These are phyloP conservation scores for Colletotrichum somersetense DNA, from an alignment of 2,329 filamentous ascomycete species.

Conservation along the genomic window DNA sequence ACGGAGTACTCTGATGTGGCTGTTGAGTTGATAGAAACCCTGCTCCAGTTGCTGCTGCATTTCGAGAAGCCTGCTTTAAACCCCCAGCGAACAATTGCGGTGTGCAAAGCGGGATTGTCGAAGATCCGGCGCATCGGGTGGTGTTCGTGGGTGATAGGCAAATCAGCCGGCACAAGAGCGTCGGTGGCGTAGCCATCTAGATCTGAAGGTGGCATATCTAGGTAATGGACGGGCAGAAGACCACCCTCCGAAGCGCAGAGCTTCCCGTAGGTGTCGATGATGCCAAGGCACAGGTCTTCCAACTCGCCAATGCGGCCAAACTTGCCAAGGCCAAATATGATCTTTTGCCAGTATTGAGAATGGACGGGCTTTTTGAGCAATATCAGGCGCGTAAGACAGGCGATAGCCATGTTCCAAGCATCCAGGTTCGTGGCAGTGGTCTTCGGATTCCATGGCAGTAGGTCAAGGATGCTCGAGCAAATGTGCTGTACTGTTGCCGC, in stretches of 20 bases:
- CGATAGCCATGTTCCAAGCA: constrained; percentile 24
- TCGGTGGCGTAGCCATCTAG: neutral
- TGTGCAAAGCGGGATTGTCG: constrained; percentile 51
- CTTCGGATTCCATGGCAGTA: constrained; percentile 21
- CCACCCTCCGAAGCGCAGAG: constrained; percentile 45
- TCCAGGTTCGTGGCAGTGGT: constrained; percentile 1
- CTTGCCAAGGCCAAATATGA: constrained; percentile 60
- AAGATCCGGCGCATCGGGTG: constrained; percentile 65
- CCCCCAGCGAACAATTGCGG: constrained; percentile 58
- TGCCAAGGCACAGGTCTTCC: constrained; percentile 57
- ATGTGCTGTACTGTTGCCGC: constrained; percentile 31
- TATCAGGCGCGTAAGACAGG: constrained; percentile 27
- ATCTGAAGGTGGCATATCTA: constrained; percentile 55
- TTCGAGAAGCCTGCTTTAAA: constrained; percentile 55
- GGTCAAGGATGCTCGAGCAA: constrained; percentile 26
- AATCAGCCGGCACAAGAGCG: constrained; percentile 53
- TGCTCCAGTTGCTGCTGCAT: neutral
- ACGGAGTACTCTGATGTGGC: constrained; percentile 49
- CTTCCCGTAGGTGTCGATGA: constrained; percentile 55
- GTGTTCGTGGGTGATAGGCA: constrained; percentile 54
- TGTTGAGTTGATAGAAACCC: constrained; percentile 6
- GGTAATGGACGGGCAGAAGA: constrained; percentile 58
- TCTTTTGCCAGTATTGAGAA: constrained; percentile 56
- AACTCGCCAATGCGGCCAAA: constrained; percentile 60
- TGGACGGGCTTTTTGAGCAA: constrained; percentile 47